These are phyloP conservation scores for Hermanozyma aechmeae DNA, from an alignment of 805 yeast genomes.

Conservation along the genomic window DNA sequence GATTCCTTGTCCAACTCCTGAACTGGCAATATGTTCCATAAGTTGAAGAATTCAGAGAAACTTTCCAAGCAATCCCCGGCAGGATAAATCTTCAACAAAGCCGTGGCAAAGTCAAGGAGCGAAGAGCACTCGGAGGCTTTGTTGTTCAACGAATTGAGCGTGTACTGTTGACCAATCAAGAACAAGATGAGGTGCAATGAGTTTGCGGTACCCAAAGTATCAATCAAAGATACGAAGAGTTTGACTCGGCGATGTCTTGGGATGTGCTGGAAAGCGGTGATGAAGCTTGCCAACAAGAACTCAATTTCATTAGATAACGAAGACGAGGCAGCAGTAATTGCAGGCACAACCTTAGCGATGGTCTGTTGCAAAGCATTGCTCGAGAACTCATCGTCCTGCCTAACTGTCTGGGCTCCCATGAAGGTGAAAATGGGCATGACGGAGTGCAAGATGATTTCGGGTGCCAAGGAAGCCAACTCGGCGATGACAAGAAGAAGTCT, in stretches of 20 bases:
- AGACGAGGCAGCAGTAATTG: constrained; percentile 45
- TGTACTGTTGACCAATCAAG: constrained; percentile 72
- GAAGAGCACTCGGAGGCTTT: constrained; percentile 60
- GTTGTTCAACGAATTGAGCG: constrained; percentile 34
- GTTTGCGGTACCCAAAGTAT: constrained; percentile 58
- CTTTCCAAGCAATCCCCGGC: constrained; percentile 61
- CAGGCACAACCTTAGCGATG: constrained; percentile 82
- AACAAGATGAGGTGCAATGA: constrained; percentile 68
- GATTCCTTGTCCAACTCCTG: constrained; percentile 29
- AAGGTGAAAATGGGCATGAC: constrained; percentile 99
- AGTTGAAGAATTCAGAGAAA: constrained; percentile 37
- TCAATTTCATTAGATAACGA: constrained; percentile 58
- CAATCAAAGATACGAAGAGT: constrained; percentile 67
- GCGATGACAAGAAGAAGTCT: constrained; percentile 77
- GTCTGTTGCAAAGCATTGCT: constrained; percentile 90
- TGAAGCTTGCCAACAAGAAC: constrained; percentile 77
- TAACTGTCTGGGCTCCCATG: constrained; percentile 95
- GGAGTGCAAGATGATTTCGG: constrained; percentile 86
- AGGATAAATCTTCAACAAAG: constrained; percentile 60
- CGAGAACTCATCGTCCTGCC: constrained; percentile 95
- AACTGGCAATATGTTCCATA: constrained; percentile 43
- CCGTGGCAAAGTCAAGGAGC: constrained; percentile 60
- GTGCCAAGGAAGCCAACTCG: constrained; percentile 77
- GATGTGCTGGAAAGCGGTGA: constrained; percentile 90
- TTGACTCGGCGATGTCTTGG: constrained; percentile 94